Evolutionary conservation across 2,329 filamentous ascomycete genomes (phyloP).

Genomic region (Epichloe sibirici): DNA sequence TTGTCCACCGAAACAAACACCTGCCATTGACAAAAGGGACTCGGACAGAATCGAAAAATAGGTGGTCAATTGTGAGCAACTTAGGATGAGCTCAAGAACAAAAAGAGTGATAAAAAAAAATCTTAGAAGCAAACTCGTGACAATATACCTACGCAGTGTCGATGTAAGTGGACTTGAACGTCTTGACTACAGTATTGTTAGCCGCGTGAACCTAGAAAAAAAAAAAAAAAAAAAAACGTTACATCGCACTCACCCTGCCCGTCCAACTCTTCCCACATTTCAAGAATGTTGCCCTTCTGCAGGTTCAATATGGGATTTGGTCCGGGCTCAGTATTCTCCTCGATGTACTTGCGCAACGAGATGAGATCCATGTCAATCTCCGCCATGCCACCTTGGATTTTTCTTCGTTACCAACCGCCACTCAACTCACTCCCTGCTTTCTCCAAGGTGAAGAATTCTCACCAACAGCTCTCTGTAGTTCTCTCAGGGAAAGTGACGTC

Average conservation of each 20-base stretch:
- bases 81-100: too few relatives aligned
- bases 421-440: background rate
- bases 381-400: background rate
- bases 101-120: too few relatives aligned
- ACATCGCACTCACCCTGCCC: background rate
- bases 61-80: too few relatives aligned
- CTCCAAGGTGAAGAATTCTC: background rate
- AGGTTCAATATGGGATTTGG: background rate
- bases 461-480: background rate
- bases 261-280: constrained; percentile 1
- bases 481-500: background rate
- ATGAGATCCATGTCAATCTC: background rate
- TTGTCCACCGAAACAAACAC: too few relatives aligned
- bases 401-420: too few relatives aligned
- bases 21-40: background rate
- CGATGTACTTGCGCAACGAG: background rate
- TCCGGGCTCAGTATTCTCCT: background rate
- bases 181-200: background rate
- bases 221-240: background rate
- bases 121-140: too few relatives aligned
- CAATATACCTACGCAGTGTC: background rate
- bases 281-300: background rate
- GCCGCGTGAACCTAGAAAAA: background rate
- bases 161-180: background rate
- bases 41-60: background rate